These are phyloP conservation scores for Hortaea sp. DNA, from an alignment of 2,329 filamentous ascomycete genomes.

Conservation along the genomic window DNA sequence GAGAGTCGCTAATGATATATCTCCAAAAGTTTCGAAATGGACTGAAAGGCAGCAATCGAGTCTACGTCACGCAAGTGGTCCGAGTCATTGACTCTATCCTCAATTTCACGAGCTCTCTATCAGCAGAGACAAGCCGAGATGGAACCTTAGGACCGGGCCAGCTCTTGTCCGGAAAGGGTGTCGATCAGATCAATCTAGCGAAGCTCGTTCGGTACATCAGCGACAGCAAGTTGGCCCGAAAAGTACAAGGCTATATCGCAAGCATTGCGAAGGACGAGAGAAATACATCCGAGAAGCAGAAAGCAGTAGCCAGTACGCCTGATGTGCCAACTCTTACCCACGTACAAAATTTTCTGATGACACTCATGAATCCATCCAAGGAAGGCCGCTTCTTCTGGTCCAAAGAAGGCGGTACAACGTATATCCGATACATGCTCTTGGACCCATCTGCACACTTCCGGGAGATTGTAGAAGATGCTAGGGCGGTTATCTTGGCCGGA, in stretches of 20 bases:
- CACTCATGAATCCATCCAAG: conserved; percentile 74
- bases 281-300: conserved; percentile 5
- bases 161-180: conserved; percentile 71
- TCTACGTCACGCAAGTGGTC: conserved; percentile 81
- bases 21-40: conserved; percentile 79
- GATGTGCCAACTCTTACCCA: conserved; percentile 47
- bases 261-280: conserved; percentile 45
- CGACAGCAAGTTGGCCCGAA: conserved; percentile 84
- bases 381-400: conserved; percentile 53
- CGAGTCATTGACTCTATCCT: conserved; percentile 68
- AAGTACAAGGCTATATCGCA: conserved; percentile 79
- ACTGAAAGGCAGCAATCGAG: conserved; percentile 80
- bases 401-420: conserved; percentile 41
- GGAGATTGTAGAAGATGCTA: conserved; percentile 71
- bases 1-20: conserved; percentile 69
- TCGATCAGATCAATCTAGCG: conserved; percentile 91
- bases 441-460: conserved; percentile 88
- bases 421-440: conserved; percentile 75
- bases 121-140: conserved; percentile 35
- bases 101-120: conserved; percentile 5
- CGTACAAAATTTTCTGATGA: conserved; percentile 60
- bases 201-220: conserved; percentile 81
- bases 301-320: background rate
- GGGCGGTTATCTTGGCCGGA: conserved; percentile 81
- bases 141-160: conserved; percentile 61